Conservation (phyloP, 2,329 filamentous ascomycete genomes). For the Chrysoporthe cubensis region DNA sequence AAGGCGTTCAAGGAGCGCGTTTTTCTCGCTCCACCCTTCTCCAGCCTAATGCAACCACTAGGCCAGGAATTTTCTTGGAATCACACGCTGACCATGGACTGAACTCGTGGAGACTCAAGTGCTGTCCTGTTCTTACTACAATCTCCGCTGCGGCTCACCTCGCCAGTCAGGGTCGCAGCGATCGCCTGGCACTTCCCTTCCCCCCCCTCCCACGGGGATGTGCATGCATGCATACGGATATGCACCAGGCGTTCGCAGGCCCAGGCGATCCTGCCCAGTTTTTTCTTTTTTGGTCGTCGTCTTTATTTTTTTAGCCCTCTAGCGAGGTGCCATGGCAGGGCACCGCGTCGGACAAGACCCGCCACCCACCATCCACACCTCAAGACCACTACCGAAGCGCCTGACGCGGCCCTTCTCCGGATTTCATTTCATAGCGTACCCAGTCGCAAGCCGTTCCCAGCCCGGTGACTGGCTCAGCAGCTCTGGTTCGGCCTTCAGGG, state of each 20-base stretch:
- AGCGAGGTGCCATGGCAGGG: background rate
- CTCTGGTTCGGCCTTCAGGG: too few relatives aligned
- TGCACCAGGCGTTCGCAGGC: constrained; percentile 9
- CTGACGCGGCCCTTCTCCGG: too few relatives aligned
- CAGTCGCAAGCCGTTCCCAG: too few relatives aligned
- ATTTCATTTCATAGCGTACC: too few relatives aligned
- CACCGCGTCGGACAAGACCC: too few relatives aligned
- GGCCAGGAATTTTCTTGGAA: background rate
- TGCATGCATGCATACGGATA: constrained; percentile 8
- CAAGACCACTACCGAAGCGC: too few relatives aligned
- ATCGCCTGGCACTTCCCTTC: background rate
- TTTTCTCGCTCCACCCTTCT: background rate
- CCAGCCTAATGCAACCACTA: background rate
- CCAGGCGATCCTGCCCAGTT: background rate
- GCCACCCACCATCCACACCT: too few relatives aligned
- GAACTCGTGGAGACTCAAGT: background rate
- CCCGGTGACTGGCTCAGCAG: too few relatives aligned
- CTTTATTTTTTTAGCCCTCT: background rate
- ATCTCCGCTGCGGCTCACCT: background rate
- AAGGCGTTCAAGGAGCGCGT: too few relatives aligned
- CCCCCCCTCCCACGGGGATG: background rate
- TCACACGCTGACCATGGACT: background rate
- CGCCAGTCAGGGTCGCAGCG: background rate
- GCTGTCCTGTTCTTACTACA: background rate
- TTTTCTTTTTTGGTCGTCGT: background rate